A percentile compares a stretch with the other conserved stretches of the same genome.
phyloP scores from a whole-genome alignment of 2,329 filamentous ascomycete genomes.

The Rasamsonia emersonii region DNA sequence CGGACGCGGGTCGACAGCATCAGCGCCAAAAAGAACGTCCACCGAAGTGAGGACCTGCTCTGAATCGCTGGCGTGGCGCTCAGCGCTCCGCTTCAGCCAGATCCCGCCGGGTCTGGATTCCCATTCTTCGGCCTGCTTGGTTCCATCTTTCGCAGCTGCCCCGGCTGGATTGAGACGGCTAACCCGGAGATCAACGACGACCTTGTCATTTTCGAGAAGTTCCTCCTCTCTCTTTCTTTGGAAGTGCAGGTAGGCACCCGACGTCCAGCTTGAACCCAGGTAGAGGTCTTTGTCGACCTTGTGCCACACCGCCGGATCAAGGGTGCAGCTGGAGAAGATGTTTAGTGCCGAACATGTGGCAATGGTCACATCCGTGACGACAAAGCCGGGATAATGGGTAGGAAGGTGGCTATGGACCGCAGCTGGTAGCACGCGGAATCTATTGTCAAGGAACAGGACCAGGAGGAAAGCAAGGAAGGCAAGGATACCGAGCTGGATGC shows the following conservation, averaged over 20 bases:
- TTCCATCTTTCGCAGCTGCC: slow-evolving; percentile 47
- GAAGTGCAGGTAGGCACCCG: slow-evolving; percentile 72
- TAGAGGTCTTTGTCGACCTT: slow-evolving; percentile 85
- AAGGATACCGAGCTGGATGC: slow-evolving; percentile 64
- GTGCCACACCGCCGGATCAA: slow-evolving; percentile 67
- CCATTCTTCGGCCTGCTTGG: slow-evolving; percentile 56
- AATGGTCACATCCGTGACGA: slow-evolving; percentile 79
- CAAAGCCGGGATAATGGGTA: slow-evolving; percentile 70
- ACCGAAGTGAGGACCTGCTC: slow-evolving; percentile 67
- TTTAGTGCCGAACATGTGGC: slow-evolving; percentile 68
- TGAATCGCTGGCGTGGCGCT: slow-evolving; percentile 65
- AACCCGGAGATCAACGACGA: slow-evolving; percentile 71
- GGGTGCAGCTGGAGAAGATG: slow-evolving; percentile 63
- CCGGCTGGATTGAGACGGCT: slow-evolving; percentile 61
- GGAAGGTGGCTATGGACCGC: slow-evolving; percentile 82
- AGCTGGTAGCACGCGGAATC: slow-evolving; percentile 76
- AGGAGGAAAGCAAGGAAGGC: slow-evolving; percentile 59
- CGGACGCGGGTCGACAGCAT: slow-evolving; percentile 79
- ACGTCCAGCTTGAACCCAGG: slow-evolving; percentile 63
- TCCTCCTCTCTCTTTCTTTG: slow-evolving; percentile 81
- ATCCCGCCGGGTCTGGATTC: slow-evolving; percentile 68
- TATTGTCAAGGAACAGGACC: slow-evolving; percentile 75
- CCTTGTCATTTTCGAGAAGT: slow-evolving; percentile 61
- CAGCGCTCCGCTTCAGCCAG: slow-evolving; percentile 70
- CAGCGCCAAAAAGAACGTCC: slow-evolving; percentile 81